phyloP scores from a whole-genome alignment of 2,329 filamentous ascomycete species.

The Penicillium capsulatum region DNA sequence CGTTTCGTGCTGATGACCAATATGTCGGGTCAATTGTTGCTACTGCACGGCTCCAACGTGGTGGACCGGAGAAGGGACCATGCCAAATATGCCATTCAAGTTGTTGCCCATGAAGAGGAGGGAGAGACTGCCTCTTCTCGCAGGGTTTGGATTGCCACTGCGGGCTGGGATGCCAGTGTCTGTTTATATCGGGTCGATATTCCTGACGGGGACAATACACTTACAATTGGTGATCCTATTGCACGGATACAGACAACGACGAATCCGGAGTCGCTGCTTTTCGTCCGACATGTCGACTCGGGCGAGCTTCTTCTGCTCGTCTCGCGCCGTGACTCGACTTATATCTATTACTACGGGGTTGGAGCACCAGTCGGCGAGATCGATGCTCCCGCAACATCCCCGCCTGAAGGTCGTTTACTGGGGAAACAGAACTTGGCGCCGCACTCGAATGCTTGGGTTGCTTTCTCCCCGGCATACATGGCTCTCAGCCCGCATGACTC shows the following conservation, averaged over 20 bases:
- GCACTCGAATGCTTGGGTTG: conserved; percentile 60
- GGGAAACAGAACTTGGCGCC: conserved; percentile 60
- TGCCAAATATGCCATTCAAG: conserved; percentile 55
- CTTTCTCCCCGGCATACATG: conserved; percentile 58
- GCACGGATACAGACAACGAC: conserved; percentile 37
- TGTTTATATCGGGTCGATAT: conserved; percentile 45
- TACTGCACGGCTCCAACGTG: conserved; percentile 45
- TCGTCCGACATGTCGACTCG: conserved; percentile 49
- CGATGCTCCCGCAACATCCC: neutral
- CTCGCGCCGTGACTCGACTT: conserved; percentile 56
- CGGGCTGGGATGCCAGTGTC: conserved; percentile 59
- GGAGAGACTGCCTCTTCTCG: conserved; percentile 11
- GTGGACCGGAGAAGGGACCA: conserved; percentile 54
- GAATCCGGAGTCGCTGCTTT: conserved; percentile 56
- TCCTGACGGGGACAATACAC: conserved; percentile 5
- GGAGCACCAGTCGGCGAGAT: conserved; percentile 2
- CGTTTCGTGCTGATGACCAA: conserved; percentile 50
- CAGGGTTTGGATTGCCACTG: conserved; percentile 50
- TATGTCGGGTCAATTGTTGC: conserved; percentile 56
- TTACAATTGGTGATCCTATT: conserved; percentile 25
- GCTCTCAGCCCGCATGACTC: conserved; percentile 54
- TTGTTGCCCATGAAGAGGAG: conserved; percentile 40
- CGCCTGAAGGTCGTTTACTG: conserved; percentile 38
- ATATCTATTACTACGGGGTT: conserved; percentile 53
- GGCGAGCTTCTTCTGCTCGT: conserved; percentile 49